These are phyloP conservation scores for Neurospora sp. DNA, from an alignment of 2,329 filamentous ascomycete genomes.

Conservation along the genomic window DNA sequence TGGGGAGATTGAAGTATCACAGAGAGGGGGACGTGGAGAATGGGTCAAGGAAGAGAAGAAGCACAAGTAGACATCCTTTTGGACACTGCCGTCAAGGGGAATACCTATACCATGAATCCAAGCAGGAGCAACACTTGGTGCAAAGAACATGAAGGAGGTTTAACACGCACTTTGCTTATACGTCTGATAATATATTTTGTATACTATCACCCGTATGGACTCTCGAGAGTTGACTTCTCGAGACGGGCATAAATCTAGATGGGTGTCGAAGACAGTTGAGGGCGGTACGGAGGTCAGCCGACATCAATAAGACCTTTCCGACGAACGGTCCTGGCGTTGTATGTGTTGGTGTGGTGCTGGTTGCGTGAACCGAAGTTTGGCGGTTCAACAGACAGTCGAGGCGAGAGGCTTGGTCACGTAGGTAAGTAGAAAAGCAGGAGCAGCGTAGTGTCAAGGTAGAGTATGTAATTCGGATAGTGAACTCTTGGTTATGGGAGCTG, in stretches of 20 bases:
- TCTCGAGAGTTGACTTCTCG: conserved; percentile 43
- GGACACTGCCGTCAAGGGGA: neutral
- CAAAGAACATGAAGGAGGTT: neutral
- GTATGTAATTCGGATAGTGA: neutral
- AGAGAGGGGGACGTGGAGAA: neutral
- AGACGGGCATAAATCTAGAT: conserved; percentile 46
- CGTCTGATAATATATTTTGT: conserved; percentile 36
- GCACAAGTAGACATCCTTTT: neutral
- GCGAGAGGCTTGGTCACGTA: conserved; percentile 4
- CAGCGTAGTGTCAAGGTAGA: neutral
- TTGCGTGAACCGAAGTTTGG: neutral
- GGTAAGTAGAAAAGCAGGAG: neutral
- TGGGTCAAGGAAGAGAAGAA: neutral
- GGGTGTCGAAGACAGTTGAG: conserved; percentile 47
- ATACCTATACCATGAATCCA: neutral
- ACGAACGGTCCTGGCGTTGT: neutral
- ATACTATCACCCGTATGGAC: conserved; percentile 48
- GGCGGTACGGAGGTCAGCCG: conserved; percentile 46
- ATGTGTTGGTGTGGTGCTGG: neutral
- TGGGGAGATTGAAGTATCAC: neutral
- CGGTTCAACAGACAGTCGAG: neutral
- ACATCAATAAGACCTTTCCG: conserved; percentile 42
- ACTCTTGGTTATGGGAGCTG: neutral
- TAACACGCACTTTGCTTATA: conserved; percentile 18
- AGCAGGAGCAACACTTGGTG: neutral